phyloP scores from a whole-genome alignment of 2,329 filamentous ascomycete species.

The Xylaria sp. region DNA sequence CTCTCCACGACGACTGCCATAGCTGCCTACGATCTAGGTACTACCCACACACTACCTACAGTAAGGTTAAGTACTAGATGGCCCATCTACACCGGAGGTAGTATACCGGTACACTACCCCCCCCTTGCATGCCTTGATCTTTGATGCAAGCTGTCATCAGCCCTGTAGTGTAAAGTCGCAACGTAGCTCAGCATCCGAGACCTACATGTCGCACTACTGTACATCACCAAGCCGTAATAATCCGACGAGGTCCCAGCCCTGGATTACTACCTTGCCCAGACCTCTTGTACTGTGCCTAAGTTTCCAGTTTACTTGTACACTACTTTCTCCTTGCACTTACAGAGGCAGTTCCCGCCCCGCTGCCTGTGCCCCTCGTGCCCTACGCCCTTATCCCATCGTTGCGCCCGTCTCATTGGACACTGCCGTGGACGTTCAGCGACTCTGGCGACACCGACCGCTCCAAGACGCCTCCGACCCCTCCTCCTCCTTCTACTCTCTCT shows the following conservation, averaged over 20 bases:
- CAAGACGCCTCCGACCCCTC: slow-evolving; percentile 36
- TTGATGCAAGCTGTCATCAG: slow-evolving; percentile 22
- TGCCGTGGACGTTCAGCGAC: slow-evolving; percentile 29
- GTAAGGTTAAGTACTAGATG: too few relatives aligned
- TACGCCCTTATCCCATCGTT: not conserved
- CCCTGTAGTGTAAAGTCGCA: too few relatives aligned
- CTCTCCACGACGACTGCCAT: too few relatives aligned
- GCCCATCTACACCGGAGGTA: not conserved
- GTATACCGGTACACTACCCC: not conserved
- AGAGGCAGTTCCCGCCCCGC: not conserved
- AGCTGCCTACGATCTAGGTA: too few relatives aligned
- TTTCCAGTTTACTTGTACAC: too few relatives aligned
- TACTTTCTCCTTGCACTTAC: not conserved
- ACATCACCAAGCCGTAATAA: slow-evolving; percentile 1
- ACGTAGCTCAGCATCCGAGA: slow-evolving; percentile 10
- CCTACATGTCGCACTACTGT: not conserved
- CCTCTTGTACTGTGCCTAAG: too few relatives aligned
- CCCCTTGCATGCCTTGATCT: not conserved
- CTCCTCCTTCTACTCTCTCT: slow-evolving; percentile 53
- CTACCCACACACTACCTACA: not conserved
- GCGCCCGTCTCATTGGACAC: slow-evolving; percentile 30
- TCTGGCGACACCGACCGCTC: slow-evolving; percentile 43
- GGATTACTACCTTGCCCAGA: too few relatives aligned
- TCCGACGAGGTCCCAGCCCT: not conserved
- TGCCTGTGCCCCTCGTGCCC: slow-evolving; percentile 20